These are phyloP conservation scores for Cladobotryum mycophilum DNA, from an alignment of 2,329 filamentous ascomycete species.

Conservation along the genomic window DNA sequence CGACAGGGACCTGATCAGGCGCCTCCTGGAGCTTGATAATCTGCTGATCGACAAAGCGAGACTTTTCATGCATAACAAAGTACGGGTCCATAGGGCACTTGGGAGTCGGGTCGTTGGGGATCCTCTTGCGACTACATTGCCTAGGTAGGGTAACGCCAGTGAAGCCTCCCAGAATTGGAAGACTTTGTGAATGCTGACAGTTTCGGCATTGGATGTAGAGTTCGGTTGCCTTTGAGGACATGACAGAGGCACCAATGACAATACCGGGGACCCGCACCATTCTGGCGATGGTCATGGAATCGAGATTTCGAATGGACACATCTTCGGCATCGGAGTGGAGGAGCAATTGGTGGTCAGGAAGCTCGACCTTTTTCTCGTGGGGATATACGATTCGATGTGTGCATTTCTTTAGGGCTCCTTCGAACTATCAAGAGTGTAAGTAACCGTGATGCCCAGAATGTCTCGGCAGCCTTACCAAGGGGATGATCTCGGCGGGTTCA, in stretches of 20 bases:
- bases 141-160: conserved; percentile 79
- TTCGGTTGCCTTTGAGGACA: conserved; percentile 89
- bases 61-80: conserved; percentile 91
- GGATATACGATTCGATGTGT: conserved; percentile 92
- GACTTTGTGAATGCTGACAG: conserved; percentile 64
- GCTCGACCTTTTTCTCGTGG: conserved; percentile 54
- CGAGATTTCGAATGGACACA: conserved; percentile 88
- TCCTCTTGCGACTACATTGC: conserved; percentile 59
- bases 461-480: conserved; percentile 56
- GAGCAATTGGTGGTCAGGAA: conserved; percentile 90
- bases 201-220: conserved; percentile 83
- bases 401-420: conserved; percentile 81
- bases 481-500: conserved; percentile 87
- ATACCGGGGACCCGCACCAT: conserved; percentile 97
- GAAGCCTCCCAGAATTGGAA: conserved; percentile 79
- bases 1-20: conserved; percentile 93
- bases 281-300: conserved; percentile 84
- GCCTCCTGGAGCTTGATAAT: conserved; percentile 97
- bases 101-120: conserved; percentile 59
- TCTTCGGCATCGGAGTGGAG: conserved; percentile 87
- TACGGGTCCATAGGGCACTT: conserved; percentile 92
- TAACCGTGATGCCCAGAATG: neutral
- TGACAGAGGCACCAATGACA: conserved; percentile 92
- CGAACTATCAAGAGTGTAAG: conserved; percentile 58
- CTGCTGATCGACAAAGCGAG: conserved; percentile 93